Evolutionary conservation across 2,329 filamentous ascomycete genomes (phyloP).

Genomic region (Penicillium sp.): DNA sequence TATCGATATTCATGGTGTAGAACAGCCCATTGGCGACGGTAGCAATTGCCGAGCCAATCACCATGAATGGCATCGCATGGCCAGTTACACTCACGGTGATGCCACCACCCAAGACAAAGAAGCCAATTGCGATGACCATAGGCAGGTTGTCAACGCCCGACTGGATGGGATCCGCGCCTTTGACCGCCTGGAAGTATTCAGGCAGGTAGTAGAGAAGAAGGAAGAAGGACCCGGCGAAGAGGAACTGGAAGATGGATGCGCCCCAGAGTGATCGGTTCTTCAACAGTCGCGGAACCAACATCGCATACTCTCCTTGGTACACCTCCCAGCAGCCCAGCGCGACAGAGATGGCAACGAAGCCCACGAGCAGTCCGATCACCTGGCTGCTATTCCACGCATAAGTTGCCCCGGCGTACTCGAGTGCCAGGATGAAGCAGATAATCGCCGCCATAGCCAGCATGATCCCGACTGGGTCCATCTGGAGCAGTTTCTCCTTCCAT

Average conservation of each 20-base stretch:
- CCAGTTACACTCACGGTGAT: constrained; percentile 26
- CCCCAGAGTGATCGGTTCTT: constrained; percentile 32
- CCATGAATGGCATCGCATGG: constrained; percentile 27
- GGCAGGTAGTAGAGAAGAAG: constrained; percentile 47
- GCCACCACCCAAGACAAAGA: constrained; percentile 30
- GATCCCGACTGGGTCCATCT: constrained; percentile 48
- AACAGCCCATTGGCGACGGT: constrained; percentile 33
- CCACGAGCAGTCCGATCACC: constrained; percentile 49
- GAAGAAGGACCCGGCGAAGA: constrained; percentile 37
- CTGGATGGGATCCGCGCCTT: constrained; percentile 30
- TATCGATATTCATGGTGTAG: constrained; percentile 33
- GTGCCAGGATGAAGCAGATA: constrained; percentile 45
- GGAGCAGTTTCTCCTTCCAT: constrained; percentile 37
- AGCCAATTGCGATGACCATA: constrained; percentile 35
- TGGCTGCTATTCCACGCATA: constrained; percentile 38
- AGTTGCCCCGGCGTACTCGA: constrained; percentile 47
- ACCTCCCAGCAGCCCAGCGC: constrained; percentile 39
- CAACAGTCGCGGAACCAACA: constrained; percentile 40
- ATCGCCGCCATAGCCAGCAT: constrained; percentile 41
- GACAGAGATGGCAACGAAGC: constrained; percentile 40
- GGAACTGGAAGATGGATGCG: constrained; percentile 37
- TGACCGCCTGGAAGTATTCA: constrained; percentile 48
- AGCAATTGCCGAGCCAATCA: constrained; percentile 23
- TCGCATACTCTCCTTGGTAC: constrained; percentile 41
- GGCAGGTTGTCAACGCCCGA: constrained; percentile 46